Percentiles rank a stretch among this genome's conserved stretches.
Evolutionary conservation across 805 yeast genomes (phyloP).

Genomic region (Candida broadrunensis): DNA sequence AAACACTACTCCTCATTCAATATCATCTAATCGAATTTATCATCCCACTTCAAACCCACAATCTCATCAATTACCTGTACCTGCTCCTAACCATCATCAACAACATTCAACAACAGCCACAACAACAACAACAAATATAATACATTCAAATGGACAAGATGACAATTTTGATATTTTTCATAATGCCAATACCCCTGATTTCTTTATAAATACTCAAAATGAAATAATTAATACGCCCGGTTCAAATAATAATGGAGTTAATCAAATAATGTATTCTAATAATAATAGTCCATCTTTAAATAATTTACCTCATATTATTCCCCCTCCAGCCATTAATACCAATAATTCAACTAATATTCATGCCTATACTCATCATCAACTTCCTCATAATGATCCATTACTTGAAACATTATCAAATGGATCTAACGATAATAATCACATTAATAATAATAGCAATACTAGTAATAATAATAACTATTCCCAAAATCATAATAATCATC

Average conservation of each 20-base stretch:
- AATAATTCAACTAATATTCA: slow-evolving; percentile 8
- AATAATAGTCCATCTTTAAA: slow-evolving; percentile 6
- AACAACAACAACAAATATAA: too few species aligned
- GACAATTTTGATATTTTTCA: slow-evolving; percentile 15
- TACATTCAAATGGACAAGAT: too few species aligned
- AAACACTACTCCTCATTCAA: not conserved
- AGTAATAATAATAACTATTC: slow-evolving; percentile 23
- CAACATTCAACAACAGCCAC: not conserved
- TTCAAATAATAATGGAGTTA: not conserved
- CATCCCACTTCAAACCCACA: slow-evolving; percentile 3
- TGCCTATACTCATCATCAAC: slow-evolving; percentile 10
- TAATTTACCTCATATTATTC: slow-evolving; percentile 4
- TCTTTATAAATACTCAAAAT: slow-evolving; percentile 12
- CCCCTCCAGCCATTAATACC: slow-evolving; percentile 8
- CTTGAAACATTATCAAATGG: slow-evolving; percentile 6
- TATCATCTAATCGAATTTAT: not conserved
- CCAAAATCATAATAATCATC: slow-evolving; percentile 7
- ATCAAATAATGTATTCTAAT: slow-evolving; percentile 5
- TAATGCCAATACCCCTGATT: slow-evolving; percentile 20
- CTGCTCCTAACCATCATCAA: too few species aligned
- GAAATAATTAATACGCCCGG: not conserved
- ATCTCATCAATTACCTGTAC: slow-evolving; percentile 3
- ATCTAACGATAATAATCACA: slow-evolving; percentile 1
- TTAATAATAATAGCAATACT: slow-evolving; percentile 6
- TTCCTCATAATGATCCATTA: not conserved